Evolutionary conservation across 2,329 filamentous ascomycete species (phyloP).

Genomic region (Grosmannia penicillata): DNA sequence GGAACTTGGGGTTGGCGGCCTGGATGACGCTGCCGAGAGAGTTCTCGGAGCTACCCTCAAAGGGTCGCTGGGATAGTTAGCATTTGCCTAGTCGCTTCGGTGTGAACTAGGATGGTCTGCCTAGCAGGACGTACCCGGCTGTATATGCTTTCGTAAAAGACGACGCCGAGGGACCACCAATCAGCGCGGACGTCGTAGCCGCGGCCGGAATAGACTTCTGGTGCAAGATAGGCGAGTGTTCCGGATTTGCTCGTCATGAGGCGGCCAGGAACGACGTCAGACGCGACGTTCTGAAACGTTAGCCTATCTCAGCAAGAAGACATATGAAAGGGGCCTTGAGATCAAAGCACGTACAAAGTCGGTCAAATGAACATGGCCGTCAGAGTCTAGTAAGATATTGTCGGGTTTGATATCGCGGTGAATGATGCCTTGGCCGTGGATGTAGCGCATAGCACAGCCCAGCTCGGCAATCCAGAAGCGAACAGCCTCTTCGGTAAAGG

Average conservation of each 20-base stretch:
- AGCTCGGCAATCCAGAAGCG: conserved; percentile 95
- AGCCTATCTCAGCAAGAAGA: not conserved
- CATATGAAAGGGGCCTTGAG: conserved; percentile 5
- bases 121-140: conserved; percentile 56
- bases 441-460: conserved; percentile 77
- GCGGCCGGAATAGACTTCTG: conserved; percentile 82
- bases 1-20: conserved; percentile 70
- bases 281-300: conserved; percentile 70
- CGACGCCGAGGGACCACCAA: conserved; percentile 95
- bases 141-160: conserved; percentile 99
- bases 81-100: not conserved
- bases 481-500: conserved; percentile 93
- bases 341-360: conserved; percentile 60
- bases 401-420: conserved; percentile 88
- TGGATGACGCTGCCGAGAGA: conserved; percentile 67
- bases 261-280: conserved; percentile 73
- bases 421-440: conserved; percentile 75
- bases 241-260: conserved; percentile 89
- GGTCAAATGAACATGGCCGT: conserved; percentile 91
- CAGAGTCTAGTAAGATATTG: conserved; percentile 74
- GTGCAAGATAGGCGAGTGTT: conserved; percentile 86
- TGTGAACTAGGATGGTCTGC: not conserved
- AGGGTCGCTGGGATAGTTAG: conserved; percentile 56
- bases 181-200: conserved; percentile 86
- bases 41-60: conserved; percentile 78